These are phyloP conservation scores for Pseudoscleropodium purum DNA, from an alignment of 225 moss, liverwort and hornwort genomes.

Conservation along the genomic window DNA sequence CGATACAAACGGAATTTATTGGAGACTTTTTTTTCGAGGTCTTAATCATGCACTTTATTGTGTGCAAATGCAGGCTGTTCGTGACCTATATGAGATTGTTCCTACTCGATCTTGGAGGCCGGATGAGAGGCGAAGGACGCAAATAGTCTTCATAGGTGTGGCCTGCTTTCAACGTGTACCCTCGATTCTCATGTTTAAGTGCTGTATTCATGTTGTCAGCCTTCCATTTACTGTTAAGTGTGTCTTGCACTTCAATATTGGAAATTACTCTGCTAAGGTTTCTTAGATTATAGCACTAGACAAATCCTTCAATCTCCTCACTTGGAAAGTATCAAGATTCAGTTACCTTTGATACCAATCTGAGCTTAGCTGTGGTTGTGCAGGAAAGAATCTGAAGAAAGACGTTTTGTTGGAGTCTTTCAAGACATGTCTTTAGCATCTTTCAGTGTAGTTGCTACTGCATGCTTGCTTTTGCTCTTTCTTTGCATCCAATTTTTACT, in stretches of 20 bases:
- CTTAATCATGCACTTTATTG: not conserved
- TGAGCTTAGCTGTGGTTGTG: conserved; percentile 2
- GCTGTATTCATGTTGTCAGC: not conserved
- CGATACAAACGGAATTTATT: not conserved
- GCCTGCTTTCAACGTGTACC: not conserved
- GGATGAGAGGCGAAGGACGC: conserved; percentile 40
- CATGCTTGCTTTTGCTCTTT: not conserved
- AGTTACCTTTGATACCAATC: not conserved
- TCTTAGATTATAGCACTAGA: not conserved
- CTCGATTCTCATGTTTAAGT: not conserved
- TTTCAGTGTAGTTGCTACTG: not conserved
- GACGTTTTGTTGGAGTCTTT: conserved; percentile 26
- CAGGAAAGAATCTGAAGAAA: conserved; percentile 56
- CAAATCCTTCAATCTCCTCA: not conserved
- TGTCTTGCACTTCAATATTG: not conserved
- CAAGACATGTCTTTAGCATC: conserved; percentile 6
- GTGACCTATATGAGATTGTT: conserved; percentile 69
- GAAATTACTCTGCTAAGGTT: not conserved
- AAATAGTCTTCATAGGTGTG: conserved; percentile 67
- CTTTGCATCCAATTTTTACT: not conserved
- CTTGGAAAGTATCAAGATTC: not conserved
- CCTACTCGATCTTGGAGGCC: conserved; percentile 47
- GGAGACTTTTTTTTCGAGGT: not conserved
- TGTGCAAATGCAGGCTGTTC: conserved; percentile 57
- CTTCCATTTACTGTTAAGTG: not conserved